Conservation (phyloP, 768 basidiomycete genomes). For the Agrocybe praecox region DNA sequence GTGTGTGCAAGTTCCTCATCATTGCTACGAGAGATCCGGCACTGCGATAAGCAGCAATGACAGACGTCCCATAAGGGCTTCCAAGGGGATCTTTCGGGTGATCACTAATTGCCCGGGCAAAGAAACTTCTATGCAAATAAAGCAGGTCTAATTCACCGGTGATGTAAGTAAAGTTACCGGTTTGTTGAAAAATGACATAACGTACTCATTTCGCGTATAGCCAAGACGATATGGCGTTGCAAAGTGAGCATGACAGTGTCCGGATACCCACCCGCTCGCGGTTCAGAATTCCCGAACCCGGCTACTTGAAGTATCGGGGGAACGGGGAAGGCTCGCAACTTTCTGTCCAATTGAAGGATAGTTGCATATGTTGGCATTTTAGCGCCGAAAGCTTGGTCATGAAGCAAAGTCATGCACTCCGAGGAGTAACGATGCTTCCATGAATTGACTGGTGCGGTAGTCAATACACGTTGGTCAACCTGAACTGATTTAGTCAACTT, state of each 20-base stretch:
- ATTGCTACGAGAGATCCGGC: slow-evolving; percentile 71
- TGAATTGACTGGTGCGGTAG: slow-evolving; percentile 46
- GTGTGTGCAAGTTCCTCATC: slow-evolving; percentile 68
- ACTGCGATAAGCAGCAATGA: slow-evolving; percentile 74
- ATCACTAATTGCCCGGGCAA: slow-evolving; percentile 72
- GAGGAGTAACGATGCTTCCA: slow-evolving; percentile 74
- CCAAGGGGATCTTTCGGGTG: slow-evolving; percentile 75
- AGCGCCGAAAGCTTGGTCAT: slow-evolving; percentile 74
- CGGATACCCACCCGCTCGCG: slow-evolving; percentile 43
- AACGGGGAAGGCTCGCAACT: slow-evolving; percentile 68
- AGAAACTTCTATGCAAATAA: slow-evolving; percentile 74
- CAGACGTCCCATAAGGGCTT: slow-evolving; percentile 72
- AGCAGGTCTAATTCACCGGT: slow-evolving; percentile 51
- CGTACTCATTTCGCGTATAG: slow-evolving; percentile 71
- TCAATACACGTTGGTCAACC: not conserved
- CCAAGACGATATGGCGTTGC: slow-evolving; percentile 68
- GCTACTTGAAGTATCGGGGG: slow-evolving; percentile 67
- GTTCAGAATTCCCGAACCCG: slow-evolving; percentile 62
- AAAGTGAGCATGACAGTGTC: slow-evolving; percentile 57
- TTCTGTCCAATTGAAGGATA: slow-evolving; percentile 67
- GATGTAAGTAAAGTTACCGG: slow-evolving; percentile 10
- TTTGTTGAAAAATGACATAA: slow-evolving; percentile 15
- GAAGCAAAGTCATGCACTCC: slow-evolving; percentile 69
- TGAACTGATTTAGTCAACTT: slow-evolving; percentile 23
- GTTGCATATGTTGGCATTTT: slow-evolving; percentile 70